A percentile compares a stretch with the other conserved stretches of the same genome.
Evolutionary conservation across 2,329 filamentous ascomycete genomes (phyloP).

Genomic region (Alternaria angustiovoidea): DNA sequence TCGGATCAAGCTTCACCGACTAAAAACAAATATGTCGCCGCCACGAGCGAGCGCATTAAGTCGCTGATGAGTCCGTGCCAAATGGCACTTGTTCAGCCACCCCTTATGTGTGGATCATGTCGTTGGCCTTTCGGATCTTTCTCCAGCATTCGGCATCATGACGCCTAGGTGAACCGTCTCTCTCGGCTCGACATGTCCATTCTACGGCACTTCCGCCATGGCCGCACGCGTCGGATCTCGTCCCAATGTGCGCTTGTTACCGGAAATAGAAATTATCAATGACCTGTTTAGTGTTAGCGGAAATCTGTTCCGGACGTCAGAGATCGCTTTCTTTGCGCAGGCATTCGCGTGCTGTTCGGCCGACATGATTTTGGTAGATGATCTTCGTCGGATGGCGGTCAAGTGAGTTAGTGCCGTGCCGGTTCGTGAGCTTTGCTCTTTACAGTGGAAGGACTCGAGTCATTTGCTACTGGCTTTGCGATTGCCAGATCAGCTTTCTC

Average conservation of each 20-base stretch:
- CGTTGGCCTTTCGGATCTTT: background rate
- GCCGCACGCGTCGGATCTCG: background rate
- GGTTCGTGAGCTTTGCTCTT: background rate
- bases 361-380: background rate
- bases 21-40: background rate
- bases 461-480: background rate
- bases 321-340: background rate
- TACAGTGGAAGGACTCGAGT: background rate
- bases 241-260: background rate
- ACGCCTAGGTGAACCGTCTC: background rate
- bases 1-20: background rate
- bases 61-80: background rate
- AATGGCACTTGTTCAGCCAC: background rate
- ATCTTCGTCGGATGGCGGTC: background rate
- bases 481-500: background rate
- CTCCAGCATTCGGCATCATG: conserved; percentile 4
- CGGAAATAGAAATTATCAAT: conserved; percentile 14
- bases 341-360: background rate
- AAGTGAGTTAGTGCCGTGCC: background rate
- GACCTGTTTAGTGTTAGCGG: conserved; percentile 6
- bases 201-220: background rate
- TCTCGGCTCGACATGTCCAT: conserved; percentile 1
- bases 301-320: background rate
- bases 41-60: background rate
- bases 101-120: background rate